Conservation (phyloP, 352 stramenopile genomes). For the Phytopythium delawarense region DNA sequence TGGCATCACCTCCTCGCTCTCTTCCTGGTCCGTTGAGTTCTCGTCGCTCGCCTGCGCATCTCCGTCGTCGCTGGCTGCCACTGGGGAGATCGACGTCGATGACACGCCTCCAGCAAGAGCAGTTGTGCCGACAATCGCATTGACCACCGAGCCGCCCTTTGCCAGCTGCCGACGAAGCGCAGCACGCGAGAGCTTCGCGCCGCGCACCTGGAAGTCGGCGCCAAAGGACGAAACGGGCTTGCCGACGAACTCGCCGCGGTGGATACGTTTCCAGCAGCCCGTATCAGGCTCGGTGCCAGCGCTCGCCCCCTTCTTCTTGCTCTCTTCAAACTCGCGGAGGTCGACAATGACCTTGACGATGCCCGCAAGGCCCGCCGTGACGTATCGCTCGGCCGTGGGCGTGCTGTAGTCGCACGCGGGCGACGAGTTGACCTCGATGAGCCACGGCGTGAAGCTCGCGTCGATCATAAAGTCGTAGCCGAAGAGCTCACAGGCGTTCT, state of each 20-base stretch:
- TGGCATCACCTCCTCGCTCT: not conserved
- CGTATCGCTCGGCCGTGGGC: constrained; percentile 84
- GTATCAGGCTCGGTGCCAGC: constrained; percentile 37
- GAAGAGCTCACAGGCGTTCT: constrained; percentile 91
- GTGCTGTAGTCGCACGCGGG: constrained; percentile 93
- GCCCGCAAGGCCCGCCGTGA: constrained; percentile 75
- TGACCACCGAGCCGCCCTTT: not conserved
- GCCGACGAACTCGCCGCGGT: constrained; percentile 56
- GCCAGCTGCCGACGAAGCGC: constrained; percentile 4
- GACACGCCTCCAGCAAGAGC: not conserved
- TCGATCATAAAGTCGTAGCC: constrained; percentile 95
- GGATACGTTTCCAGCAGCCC: constrained; percentile 58
- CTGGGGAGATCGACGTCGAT: not conserved
- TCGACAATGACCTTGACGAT: constrained; percentile 91
- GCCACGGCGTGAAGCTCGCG: constrained; percentile 74
- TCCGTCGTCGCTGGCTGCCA: not conserved
- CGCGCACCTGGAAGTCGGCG: constrained; percentile 67
- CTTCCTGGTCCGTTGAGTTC: not conserved
- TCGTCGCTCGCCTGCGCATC: not conserved
- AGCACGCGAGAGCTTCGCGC: constrained; percentile 28
- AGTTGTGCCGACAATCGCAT: not conserved
- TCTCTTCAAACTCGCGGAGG: constrained; percentile 59
- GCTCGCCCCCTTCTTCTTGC: not conserved
- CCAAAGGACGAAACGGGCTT: constrained; percentile 63
- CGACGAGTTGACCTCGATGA: constrained; percentile 93